Evolutionary conservation across 257 asterid genomes (phyloP).

Genomic region (Primulina eburnea): DNA sequence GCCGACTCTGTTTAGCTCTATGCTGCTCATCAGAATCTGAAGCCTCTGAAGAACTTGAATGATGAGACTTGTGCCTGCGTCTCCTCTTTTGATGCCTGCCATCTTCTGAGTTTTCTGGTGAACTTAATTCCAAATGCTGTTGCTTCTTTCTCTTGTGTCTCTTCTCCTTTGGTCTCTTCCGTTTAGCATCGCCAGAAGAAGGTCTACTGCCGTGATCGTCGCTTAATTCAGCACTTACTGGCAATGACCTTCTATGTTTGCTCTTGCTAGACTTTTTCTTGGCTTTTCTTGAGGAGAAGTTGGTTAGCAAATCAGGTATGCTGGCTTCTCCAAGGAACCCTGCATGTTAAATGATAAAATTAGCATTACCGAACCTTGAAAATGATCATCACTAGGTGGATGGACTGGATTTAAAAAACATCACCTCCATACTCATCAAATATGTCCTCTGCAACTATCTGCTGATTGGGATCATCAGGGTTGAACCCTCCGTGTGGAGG

Average conservation of each 20-base stretch:
- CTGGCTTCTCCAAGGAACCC: constrained; percentile 71
- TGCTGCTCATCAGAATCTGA: constrained; percentile 20
- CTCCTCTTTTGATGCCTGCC: constrained; percentile 41
- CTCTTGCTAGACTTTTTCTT: constrained; percentile 55
- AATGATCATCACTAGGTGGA: background rate
- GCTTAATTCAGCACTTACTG: constrained; percentile 26
- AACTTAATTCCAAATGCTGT: constrained; percentile 35
- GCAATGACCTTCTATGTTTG: constrained; percentile 45
- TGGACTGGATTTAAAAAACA: background rate
- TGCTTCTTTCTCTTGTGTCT: constrained; percentile 41
- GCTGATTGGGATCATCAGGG: constrained; percentile 87
- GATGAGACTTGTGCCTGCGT: constrained; percentile 28
- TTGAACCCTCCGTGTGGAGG: constrained; percentile 95
- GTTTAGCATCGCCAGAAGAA: constrained; percentile 37
- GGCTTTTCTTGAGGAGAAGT: constrained; percentile 48
- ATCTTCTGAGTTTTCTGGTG: constrained; percentile 50
- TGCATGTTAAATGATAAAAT: constrained; percentile 28
- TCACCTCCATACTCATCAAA: constrained; percentile 98
- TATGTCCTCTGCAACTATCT: constrained; percentile 96
- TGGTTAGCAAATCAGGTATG: constrained; percentile 69
- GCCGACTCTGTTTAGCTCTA: constrained; percentile 26
- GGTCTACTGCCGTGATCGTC: constrained; percentile 36
- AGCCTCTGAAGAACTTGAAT: background rate
- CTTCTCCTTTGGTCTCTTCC: constrained; percentile 41
- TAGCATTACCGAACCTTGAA: background rate